Percentiles rank a stretch among this genome's conserved stretches.
Evolutionary conservation across 169 alveolate species (phyloP).

Genomic region (Plasmodium fragile): DNA sequence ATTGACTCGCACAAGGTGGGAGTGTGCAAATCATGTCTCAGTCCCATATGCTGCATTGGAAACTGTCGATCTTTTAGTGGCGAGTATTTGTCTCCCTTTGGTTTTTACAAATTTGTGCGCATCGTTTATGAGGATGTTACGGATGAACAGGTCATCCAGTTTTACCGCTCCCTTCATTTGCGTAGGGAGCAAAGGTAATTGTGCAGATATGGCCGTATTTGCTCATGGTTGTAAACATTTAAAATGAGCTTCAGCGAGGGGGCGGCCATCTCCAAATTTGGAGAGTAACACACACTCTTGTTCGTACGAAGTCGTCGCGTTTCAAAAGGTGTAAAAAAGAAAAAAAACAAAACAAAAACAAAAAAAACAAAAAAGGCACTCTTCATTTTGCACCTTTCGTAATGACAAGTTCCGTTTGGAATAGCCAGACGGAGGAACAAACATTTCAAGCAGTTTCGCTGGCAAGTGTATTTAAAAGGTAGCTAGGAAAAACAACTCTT

Average conservation of each 20-base stretch:
- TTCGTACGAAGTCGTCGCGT: not conserved
- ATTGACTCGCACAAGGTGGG: conserved; percentile 47
- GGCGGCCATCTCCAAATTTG: not conserved
- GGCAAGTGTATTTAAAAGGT: not conserved
- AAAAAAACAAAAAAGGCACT: not conserved
- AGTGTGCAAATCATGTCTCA: conserved; percentile 24
- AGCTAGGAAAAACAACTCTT: not conserved
- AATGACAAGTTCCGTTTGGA: not conserved
- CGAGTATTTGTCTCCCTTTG: conserved; percentile 57
- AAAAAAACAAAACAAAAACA: conserved; percentile 3
- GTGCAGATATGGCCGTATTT: not conserved
- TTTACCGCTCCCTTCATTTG: conserved; percentile 15
- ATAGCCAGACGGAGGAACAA: not conserved
- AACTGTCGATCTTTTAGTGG: conserved; percentile 45
- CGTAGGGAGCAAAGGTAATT: not conserved
- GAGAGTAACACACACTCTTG: not conserved
- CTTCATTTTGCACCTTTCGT: not conserved
- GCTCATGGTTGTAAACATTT: not conserved
- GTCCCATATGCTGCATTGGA: conserved; percentile 64
- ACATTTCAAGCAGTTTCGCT: not conserved
- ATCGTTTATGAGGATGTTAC: conserved; percentile 42
- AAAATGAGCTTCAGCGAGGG: not conserved
- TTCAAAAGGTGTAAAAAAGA: not conserved
- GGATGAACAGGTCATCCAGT: conserved; percentile 45
- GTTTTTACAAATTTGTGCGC: conserved; percentile 53